Evolutionary conservation across 164 flowering plant species (phyloP), one percentile per base, ranked within the genome.

Genomic region (Cinnamomum chago): DNA sequence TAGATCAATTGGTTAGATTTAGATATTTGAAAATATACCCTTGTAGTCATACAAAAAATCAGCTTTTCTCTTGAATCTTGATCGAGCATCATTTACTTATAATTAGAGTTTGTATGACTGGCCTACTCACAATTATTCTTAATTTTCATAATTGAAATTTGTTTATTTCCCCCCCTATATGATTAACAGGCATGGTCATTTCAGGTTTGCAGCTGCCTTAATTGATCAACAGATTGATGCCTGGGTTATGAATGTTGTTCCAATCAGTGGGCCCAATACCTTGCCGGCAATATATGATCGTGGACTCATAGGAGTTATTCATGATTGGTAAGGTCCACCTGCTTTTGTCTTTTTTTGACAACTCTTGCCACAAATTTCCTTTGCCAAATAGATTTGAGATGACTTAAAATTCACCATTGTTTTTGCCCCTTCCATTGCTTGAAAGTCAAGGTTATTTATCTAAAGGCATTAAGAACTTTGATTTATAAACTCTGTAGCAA

Each of bases 211-310:
- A 67, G 97, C 96, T 68, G 97, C 97, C 73, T 68, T 94, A 55
- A 79, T 78, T 73, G 87, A 88, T 80, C 86, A 75, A 18, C 50
- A 81, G 52, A 66, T 92, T 67, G 83, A 92, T 81, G 81, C 85
- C 73, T 92, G 98, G 97, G 97, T 90, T 77, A 80, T 92, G 85
- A 92, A 91, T 76, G 93, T 94, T 65, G 97, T 94, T 77, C 97
- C 98, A 60, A 83, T 89, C 67, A 88, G 90, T 71, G 93, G 92
- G 5, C 82, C 88, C 76, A 92, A 94, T 73, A 91, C 97, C 22
- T 84, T 94, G 79, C 97, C 97, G 70, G 90, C 90, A 27, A 88
- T 94, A 70, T 90, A 85, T 80, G 98, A 94, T 64, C 93, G 97
- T 23, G 98, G 98, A 68, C 92, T 94, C 60, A 80, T 92, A 2